A percentile compares a stretch with the other conserved stretches of the same genome.
Conservation (phyloP, 1,284 basidiomycete genomes). For the Boletus semigastroideus region DNA sequence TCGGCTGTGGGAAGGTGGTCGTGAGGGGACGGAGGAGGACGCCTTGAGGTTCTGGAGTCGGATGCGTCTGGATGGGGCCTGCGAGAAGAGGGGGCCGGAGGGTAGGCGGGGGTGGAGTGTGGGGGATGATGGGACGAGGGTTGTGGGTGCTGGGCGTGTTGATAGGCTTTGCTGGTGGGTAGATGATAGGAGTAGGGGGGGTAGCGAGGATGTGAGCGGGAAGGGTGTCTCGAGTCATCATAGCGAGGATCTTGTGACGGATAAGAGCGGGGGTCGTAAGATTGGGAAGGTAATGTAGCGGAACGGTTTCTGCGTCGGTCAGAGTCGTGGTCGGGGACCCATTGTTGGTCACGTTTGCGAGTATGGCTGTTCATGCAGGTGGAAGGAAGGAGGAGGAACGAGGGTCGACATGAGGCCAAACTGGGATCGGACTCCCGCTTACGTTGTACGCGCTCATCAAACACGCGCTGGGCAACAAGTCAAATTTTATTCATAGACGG, state of each 20-base stretch:
- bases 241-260: conserved; percentile 23
- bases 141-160: conserved; percentile 33
- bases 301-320: conserved; percentile 34
- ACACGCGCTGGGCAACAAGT: no score
- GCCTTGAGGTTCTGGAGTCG: conserved; percentile 25
- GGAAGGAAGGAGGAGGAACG: conserved; percentile 3
- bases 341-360: conserved; percentile 32
- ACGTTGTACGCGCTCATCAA: conserved; percentile 18
- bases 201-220: conserved; percentile 27
- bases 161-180: conserved; percentile 29
- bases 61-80: conserved; percentile 28
- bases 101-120: conserved; percentile 15
- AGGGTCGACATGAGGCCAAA: conserved; percentile 8
- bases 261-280: conserved; percentile 26
- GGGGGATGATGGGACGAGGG: conserved; percentile 26
- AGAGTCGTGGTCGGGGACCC: conserved; percentile 27
- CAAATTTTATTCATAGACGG: not conserved
- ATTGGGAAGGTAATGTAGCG: conserved; percentile 24
- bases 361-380: conserved; percentile 30
- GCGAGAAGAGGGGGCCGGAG: conserved; percentile 29
- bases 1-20: conserved; percentile 26
- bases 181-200: conserved; percentile 24
- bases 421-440: conserved; percentile 26
- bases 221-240: conserved; percentile 24
- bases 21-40: conserved; percentile 17